A percentile compares a stretch with the other conserved stretches of the same genome.
phyloP scores from a whole-genome alignment of 2,329 filamentous ascomycete genomes.

The Fusarium sacchari region DNA sequence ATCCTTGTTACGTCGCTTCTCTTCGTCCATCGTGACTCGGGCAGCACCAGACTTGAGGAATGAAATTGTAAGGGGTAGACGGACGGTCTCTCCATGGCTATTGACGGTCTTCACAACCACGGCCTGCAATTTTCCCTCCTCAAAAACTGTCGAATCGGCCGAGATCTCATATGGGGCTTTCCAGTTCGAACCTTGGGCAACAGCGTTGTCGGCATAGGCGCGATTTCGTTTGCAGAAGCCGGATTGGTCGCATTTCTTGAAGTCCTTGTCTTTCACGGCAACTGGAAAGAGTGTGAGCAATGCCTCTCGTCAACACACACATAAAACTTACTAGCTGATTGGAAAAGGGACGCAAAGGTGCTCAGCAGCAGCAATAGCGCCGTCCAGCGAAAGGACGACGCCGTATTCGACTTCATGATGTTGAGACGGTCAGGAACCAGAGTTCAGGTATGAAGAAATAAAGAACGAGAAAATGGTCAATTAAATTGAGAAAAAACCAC shows the following conservation, averaged over 20 bases:
- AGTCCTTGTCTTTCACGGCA: constrained; percentile 93
- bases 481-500: constrained; percentile 6
- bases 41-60: constrained; percentile 92
- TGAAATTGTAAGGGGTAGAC: constrained; percentile 83
- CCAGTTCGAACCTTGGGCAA: constrained; percentile 74
- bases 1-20: constrained; percentile 86
- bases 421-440: constrained; percentile 31
- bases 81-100: constrained; percentile 71
- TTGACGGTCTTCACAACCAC: constrained; percentile 83
- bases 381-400: constrained; percentile 71
- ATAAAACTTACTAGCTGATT: constrained; percentile 67
- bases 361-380: constrained; percentile 68
- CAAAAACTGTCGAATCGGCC: constrained; percentile 76
- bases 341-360: constrained; percentile 68
- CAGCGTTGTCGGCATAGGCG: constrained; percentile 82
- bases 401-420: constrained; percentile 62
- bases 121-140: constrained; percentile 82
- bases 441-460: constrained; percentile 9
- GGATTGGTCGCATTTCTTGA: constrained; percentile 95
- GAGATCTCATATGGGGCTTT: constrained; percentile 82
- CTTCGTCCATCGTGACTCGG: constrained; percentile 89
- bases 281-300: constrained; percentile 59
- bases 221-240: constrained; percentile 98
- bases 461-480: constrained; percentile 1
- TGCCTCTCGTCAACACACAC: too few relatives aligned